These are phyloP conservation scores for Calonectria naviculata DNA, from an alignment of 2,329 filamentous ascomycete species.

Conservation along the genomic window DNA sequence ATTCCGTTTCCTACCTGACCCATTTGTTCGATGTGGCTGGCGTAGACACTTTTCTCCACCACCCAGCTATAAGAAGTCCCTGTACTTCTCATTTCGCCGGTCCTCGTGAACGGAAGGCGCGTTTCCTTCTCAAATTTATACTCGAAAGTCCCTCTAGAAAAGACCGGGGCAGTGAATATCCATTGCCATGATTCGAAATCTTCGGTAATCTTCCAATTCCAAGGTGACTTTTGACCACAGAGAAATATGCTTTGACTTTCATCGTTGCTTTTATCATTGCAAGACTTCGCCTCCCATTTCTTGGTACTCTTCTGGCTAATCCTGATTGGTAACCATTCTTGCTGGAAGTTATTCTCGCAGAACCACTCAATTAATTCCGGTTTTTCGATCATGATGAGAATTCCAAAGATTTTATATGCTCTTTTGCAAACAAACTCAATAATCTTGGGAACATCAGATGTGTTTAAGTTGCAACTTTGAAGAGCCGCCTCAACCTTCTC, in stretches of 20 bases:
- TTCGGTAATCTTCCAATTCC: background rate
- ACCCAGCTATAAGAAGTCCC: slow-evolving; percentile 6
- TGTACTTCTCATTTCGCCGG: background rate
- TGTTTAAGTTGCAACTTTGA: no score
- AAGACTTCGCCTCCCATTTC: background rate
- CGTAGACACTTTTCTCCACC: slow-evolving; percentile 1
- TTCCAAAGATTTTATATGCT: slow-evolving; percentile 1
- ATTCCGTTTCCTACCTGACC: background rate
- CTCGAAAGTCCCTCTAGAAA: background rate
- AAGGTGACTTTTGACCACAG: background rate
- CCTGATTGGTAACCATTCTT: background rate
- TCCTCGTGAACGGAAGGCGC: background rate
- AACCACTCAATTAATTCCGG: background rate
- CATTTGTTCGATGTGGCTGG: background rate
- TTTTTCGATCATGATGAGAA: background rate
- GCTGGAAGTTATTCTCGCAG: background rate
- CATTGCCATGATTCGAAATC: slow-evolving; percentile 3
- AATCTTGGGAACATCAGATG: no score
- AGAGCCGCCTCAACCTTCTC: no score
- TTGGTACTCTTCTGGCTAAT: background rate
- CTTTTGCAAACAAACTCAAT: background rate
- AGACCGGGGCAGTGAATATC: slow-evolving; percentile 6
- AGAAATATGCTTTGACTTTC: background rate
- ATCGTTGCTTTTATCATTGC: background rate
- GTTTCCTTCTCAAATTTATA: background rate